Base-by-base conservation (phyloP, 2,329 filamentous ascomycete species). In the Alternaria burnsii region DNA sequence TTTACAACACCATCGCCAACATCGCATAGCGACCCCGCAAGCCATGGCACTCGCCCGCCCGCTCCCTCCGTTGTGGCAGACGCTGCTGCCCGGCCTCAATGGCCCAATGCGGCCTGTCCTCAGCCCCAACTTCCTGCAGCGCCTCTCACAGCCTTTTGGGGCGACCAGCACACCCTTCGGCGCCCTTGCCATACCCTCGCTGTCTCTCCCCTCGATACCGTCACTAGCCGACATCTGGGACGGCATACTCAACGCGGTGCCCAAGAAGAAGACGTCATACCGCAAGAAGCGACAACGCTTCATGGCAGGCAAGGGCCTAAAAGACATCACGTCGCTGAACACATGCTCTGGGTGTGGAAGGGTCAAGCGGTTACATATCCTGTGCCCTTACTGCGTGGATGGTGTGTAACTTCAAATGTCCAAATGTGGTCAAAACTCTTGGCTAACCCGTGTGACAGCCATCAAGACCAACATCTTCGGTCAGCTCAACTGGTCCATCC, bases 221-320 rank as follows among this genome's bases (percentile, higher is more conserved):
- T 76, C 86, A 5, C 76, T 93, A n/a, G 81, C 97, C 22, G 89
- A 91, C 65, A 89, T 99, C 72, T 98, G 94, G 94, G 94, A 97
- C 70, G 93, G 92, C 6, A 87, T 99, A 46, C 85, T 99, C 69
- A 89, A 89, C 68, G 95, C 95, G 1, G 95, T 98, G 16, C 95
- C 95, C 5, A 99, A 99, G 86, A 98, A 97, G 84, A 99, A 98
- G 87, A 96, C 93, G 34, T 97, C 94, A 42, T 93, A 99, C 80
- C 92, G 92, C 84, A 97, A 95, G 84, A 97, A 93, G 85, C 87
- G 95, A 71, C 90, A 93, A 76, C 88, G 96, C 73, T 93, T 97
- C 76, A 91, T 98, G 89, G 94, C 94, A 24, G 95, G 95, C 74
- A 99, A 99, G 82, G 94, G 89, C 44, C 81, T 99, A 71, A 92